phyloP scores from a whole-genome alignment of 2,329 filamentous ascomycete genomes.

The Cladophialophora immunda region DNA sequence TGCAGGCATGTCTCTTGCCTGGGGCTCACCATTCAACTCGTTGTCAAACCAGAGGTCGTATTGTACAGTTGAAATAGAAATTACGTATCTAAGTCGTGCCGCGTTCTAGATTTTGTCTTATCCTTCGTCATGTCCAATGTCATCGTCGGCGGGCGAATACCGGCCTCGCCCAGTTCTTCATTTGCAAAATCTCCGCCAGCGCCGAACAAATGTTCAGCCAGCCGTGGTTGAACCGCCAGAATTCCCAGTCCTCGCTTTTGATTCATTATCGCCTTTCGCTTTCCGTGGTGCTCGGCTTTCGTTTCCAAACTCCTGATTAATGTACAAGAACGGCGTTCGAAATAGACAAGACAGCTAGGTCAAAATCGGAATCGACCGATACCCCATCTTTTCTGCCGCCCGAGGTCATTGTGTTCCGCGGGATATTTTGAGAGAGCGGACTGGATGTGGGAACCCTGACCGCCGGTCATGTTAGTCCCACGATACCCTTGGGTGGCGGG shows the following conservation, averaged over 20 bases:
- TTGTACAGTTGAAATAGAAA: neutral
- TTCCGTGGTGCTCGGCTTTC: neutral
- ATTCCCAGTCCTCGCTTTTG: neutral
- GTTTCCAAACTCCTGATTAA: neutral
- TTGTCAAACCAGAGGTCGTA: neutral
- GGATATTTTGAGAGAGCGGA: constrained; percentile 9
- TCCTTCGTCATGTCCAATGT: neutral
- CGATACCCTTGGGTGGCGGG: constrained; percentile 24
- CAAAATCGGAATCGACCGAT: constrained; percentile 27
- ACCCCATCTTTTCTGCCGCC: constrained; percentile 27
- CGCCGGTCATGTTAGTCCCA: constrained; percentile 28
- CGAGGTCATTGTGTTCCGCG: constrained; percentile 17
- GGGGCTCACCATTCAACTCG: neutral
- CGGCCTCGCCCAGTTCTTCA: neutral
- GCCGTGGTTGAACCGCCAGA: neutral
- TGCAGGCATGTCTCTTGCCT: neutral
- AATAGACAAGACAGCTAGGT: neutral
- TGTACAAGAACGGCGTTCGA: neutral
- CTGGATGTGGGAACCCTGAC: constrained; percentile 18
- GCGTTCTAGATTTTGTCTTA: neutral
- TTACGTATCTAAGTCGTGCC: neutral
- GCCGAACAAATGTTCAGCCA: neutral
- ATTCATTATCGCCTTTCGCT: neutral
- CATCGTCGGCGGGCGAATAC: neutral
- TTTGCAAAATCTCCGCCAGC: neutral